These are phyloP conservation scores for Castanea mollissima DNA, from an alignment of 306 rosid species.

Conservation along the genomic window DNA sequence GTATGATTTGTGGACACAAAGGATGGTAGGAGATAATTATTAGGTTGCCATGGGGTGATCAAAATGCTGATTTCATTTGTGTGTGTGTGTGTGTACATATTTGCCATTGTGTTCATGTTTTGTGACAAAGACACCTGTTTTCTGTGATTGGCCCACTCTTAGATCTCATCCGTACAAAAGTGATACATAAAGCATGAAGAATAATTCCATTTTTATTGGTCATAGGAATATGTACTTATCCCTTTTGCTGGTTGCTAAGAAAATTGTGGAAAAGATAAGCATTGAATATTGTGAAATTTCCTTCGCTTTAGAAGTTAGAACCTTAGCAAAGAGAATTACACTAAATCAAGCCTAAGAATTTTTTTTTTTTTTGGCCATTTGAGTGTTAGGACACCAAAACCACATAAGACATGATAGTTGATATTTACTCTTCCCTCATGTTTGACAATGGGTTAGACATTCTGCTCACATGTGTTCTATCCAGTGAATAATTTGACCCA, in stretches of 20 bases:
- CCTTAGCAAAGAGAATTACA: neutral
- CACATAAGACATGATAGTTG: neutral
- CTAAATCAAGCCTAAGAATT: too few relatives aligned
- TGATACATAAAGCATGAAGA: neutral
- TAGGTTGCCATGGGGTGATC: neutral
- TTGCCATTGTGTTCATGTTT: neutral
- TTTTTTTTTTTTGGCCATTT: neutral
- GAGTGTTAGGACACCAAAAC: neutral
- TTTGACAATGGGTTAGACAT: neutral
- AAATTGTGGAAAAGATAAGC: neutral
- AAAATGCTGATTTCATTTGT: neutral
- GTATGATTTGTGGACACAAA: neutral
- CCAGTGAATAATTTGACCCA: conserved; percentile 21
- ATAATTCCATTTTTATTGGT: neutral
- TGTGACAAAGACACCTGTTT: neutral
- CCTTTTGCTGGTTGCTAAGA: neutral
- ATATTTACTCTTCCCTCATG: neutral
- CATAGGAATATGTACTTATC: neutral
- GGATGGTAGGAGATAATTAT: neutral
- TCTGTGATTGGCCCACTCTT: conserved; percentile 7
- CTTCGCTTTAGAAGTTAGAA: neutral
- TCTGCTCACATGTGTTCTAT: conserved; percentile 4
- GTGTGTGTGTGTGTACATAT: too few relatives aligned
- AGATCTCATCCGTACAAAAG: neutral
- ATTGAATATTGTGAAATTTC: neutral